Evolutionary conservation across 768 basidiomycete species (phyloP), one percentile per base, ranked within the genome.

Genomic region (Lactarius hengduanensis): DNA sequence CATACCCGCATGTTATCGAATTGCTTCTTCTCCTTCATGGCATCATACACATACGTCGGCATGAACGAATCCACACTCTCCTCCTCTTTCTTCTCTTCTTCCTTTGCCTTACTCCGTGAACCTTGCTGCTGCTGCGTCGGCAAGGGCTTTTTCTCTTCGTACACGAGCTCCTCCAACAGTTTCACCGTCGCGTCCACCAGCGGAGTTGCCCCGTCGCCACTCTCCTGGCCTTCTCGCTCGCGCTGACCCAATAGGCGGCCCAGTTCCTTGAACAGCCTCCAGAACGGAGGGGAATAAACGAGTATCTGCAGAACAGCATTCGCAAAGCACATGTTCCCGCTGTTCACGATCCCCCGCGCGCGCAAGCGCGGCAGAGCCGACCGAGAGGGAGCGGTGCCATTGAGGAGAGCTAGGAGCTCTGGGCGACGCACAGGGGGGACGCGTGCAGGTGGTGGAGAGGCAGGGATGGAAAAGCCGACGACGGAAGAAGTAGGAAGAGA

Each of bases 241-340:
- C 71, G 75, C 60, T 66, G 71, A 62, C 58, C n/a, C 28, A 77
- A 69, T 63, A 88, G 73, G 71, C 80, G 82, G 34, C 84, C 89
- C 2, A 98, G 78, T 68, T 91, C 88, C 26, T 77, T 79, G 73
- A 99, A 90, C 41, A 98, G 76, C 56, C 81, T 81, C 72, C 88
- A 87, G 76, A 98, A 98, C 1, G 91, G 92, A n/a, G 84, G 82
- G 71, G 90, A 94, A 76, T 94, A 96, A 0, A 96, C 84, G 34
- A 99, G 81, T 1, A 91, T 86, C 78, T 98, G 96, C 36, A 99
- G 79, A 28, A 98, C 91, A 0, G 94, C 87, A 72, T 98, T 99
- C 34, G 95, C 95, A 74, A 98, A 99, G 75, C 96, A 99, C 88
- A 98, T 89, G 77, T 99, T 99, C 0, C 96, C 96, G 2, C 86